Evolutionary conservation across 768 basidiomycete genomes (phyloP), one percentile per base, ranked within the genome.

Genomic region (Mycena metata): DNA sequence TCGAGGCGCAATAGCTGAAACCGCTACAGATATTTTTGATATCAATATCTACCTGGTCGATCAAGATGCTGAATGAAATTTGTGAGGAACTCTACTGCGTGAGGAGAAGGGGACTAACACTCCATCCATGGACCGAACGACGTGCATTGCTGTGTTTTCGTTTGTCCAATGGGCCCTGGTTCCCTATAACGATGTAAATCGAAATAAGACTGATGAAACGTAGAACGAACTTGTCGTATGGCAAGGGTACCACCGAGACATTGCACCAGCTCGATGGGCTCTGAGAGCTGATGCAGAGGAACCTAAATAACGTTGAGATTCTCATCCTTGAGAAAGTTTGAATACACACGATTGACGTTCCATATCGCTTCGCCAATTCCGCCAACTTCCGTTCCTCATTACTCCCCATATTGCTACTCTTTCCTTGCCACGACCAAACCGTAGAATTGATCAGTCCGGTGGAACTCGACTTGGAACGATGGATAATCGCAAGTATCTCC

Each of bases 131-230:
- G 83, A 84, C 61, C 93, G 86, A 39, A 94, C 83, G 54, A 90
- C 80, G 67, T 95, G 93, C 92, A 96, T 94, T 0, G 92, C 83
- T 7, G 92, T 94, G 70, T 95, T 95, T 55, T 94, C 93, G 1
- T 86, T 76, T 13, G 88, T 86, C 94, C 94, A 95, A 73, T 90
- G 92, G 8, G 83, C 83, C 52, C 94, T 86, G 33, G 85, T 80
- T 21, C 94, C 94, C 90, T 95, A 62, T 36, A 15, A 70, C 65
- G 26, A 41, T 54, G 57, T 50, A n/a, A 57, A 52, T 63, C 35
- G 23, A 26, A 42, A 54, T 15, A 43, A 19, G n/a, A n/a, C 47
- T 23, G 1, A 50, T 39, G 41, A 58, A 49, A 51, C 55, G 9
- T 21, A n/a, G 17, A 26, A 61, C 78, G 69, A 69, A 92, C 93